phyloP scores from a whole-genome alignment of 176 grass and related monocot species.

The Ananas comosus region DNA sequence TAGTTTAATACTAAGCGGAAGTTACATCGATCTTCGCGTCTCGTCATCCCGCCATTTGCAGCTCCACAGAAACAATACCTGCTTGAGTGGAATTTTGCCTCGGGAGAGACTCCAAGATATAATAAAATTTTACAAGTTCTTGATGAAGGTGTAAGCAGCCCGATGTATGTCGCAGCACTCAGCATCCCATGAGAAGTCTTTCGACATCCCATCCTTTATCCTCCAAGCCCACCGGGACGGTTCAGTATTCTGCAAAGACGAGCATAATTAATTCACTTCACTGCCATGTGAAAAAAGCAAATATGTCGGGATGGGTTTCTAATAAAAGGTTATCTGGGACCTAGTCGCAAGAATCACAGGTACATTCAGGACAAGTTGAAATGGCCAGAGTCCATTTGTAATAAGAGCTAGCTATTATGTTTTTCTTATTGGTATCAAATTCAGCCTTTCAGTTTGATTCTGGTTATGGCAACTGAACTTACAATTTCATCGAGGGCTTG shows the following conservation, averaged over 20 bases:
- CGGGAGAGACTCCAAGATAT: background rate
- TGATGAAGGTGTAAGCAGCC: constrained; percentile 35
- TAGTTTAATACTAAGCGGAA: background rate
- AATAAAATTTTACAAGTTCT: constrained; percentile 20
- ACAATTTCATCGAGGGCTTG: constrained; percentile 35
- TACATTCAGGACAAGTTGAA: background rate
- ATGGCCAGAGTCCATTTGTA: background rate
- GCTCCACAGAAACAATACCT: background rate
- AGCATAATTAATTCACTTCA: constrained; percentile 1
- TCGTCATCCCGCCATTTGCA: background rate
- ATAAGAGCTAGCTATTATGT: no score
- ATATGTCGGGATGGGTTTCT: no score
- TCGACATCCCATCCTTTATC: constrained; percentile 39
- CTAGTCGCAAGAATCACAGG: background rate
- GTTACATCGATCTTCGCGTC: no score
- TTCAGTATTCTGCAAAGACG: constrained; percentile 32
- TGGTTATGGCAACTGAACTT: constrained; percentile 16
- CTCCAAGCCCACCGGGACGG: constrained; percentile 17
- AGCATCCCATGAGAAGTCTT: constrained; percentile 34
- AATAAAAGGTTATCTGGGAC: no score
- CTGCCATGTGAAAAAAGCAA: background rate
- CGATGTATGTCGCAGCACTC: constrained; percentile 41
- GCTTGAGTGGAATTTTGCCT: background rate
- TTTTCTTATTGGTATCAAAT: no score
- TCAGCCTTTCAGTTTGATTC: background rate